Base-by-base conservation (phyloP, 2,329 filamentous ascomycete genomes). In the Cladosporium sp. region DNA sequence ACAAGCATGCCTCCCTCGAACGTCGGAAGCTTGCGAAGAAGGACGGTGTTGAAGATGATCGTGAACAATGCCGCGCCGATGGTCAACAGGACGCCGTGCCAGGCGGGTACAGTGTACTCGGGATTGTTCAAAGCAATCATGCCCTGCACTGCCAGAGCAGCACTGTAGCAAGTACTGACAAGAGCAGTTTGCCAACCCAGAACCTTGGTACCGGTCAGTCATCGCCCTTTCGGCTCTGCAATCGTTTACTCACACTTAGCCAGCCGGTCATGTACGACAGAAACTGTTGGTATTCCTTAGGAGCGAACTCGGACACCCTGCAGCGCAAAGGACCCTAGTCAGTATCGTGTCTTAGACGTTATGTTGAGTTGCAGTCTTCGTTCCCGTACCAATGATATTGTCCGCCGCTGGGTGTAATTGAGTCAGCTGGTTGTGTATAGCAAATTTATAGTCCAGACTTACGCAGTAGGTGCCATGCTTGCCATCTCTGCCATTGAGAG, bases 31-130 rank as follows among this genome's bases (percentile, higher is more conserved):
- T 67, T 65, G 21, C 68, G 62, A 34, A 66, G 65, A 11, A 67
- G 49, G 7, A 68, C 52, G 0, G 67, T 69, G 65, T 71, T 71
- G 68, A 71, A 68, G 24, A 65, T 51, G 57, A 66, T 65, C n/a
- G 67, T 63, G 11, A 63, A 44, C 10, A 63, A 41, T 8, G 15
- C 36, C n/a, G 26, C 34, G 24, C 49, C 60, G 24, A 70, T 58
- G 1, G 65, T 69, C 4, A 82, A 67, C 64, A 82, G 71, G 2
- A 80, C 81, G 7, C 77, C 80, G 64, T 82, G 80, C 79, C 80
- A 82, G 58, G 74, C 66, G 51, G 80, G 72, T 3, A 77, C 74
- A 14, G 68, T 67, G 65, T 82, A 82, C 4, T 70, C 70, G 0
- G 74, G 72, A 44, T 79, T 71, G 64, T 81, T 81, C 51, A 82